Evolutionary conservation across 805 yeast genomes (phyloP), one percentile per base, ranked within the genome.

Genomic region (Pichia ethanolica): DNA sequence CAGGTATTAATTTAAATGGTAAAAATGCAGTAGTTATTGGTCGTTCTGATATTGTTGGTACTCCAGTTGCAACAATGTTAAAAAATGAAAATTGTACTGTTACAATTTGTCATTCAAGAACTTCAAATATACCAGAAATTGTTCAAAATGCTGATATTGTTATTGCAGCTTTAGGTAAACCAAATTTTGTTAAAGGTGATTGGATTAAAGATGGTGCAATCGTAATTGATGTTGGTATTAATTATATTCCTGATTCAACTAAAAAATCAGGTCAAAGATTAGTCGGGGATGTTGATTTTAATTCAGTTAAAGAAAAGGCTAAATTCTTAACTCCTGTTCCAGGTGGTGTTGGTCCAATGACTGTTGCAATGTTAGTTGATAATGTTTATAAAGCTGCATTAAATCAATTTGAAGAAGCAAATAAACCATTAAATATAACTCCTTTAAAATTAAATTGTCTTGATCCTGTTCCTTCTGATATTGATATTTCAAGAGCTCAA

Each of bases 291-390:
- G 88, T 81, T 50, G 88, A 84, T 50, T 84, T 73, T 56, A 80
- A 74, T 44, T 68, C 75, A 36, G 80, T 83, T 49, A 68, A 70
- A 46, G 67, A 70, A 37, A 77, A 72, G 55, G 82, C 89, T 5
- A 72, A 82, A 7, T 73, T 75, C 58, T 72, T 86, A 55, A 86
- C 95, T n/a, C 95, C 95, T 9, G 95, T 86, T 51, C 95, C 95
- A 46, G 95, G 95, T 64, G 95, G 95, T 56, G 95, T 86, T 55
- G 95, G 95, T 46, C 95, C 95, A 62, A 86, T 86, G 95, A 86
- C 95, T 12, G 91, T 86, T 42, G 93, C 93, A 30, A 82, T 83
- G 80, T 71, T 86, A 49, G 78, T 84, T 65, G 81, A 80, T 56
- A 86, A 86, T 64, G 89, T 86, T 32, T 70, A 81, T 37, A 68